phyloP scores from a whole-genome alignment of 192 early-diverging fungal species.

The Fimicolochytrium jonesii region DNA sequence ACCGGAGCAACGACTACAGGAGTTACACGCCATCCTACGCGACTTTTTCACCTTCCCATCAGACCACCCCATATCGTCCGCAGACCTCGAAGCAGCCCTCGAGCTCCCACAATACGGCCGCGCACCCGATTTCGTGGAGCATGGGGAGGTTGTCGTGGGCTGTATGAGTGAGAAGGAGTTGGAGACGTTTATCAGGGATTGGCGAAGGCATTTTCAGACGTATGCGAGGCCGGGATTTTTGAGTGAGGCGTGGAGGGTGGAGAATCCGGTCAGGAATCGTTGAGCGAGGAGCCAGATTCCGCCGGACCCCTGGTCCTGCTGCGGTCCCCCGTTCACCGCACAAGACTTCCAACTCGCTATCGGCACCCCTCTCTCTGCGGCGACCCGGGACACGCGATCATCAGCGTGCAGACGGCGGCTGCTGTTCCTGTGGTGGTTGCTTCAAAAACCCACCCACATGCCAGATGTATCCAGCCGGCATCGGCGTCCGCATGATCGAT shows the following conservation, averaged over 20 bases:
- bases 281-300: too few species aligned
- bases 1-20: background rate
- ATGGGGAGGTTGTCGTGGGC: conserved; percentile 6
- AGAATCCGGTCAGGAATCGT: conserved; percentile 11
- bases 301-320: too few species aligned
- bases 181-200: conserved; percentile 3
- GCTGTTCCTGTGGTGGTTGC: too few species aligned
- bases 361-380: too few species aligned
- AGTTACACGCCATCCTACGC: background rate
- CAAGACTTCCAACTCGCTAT: too few species aligned
- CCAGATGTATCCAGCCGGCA: too few species aligned
- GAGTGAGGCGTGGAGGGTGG: conserved; percentile 18
- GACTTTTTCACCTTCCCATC: background rate
- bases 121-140: conserved; percentile 1
- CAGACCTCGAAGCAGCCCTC: background rate
- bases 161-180: conserved; percentile 7
- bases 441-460: too few species aligned
- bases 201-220: conserved; percentile 18
- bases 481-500: too few species aligned
- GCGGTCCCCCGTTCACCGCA: too few species aligned
- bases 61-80: too few species aligned
- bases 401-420: too few species aligned
- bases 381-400: too few species aligned
- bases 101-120: background rate
- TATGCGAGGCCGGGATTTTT: conserved; percentile 14